phyloP scores from a whole-genome alignment of 176 grass and related monocot species.

The Paspalum vaginatum region DNA sequence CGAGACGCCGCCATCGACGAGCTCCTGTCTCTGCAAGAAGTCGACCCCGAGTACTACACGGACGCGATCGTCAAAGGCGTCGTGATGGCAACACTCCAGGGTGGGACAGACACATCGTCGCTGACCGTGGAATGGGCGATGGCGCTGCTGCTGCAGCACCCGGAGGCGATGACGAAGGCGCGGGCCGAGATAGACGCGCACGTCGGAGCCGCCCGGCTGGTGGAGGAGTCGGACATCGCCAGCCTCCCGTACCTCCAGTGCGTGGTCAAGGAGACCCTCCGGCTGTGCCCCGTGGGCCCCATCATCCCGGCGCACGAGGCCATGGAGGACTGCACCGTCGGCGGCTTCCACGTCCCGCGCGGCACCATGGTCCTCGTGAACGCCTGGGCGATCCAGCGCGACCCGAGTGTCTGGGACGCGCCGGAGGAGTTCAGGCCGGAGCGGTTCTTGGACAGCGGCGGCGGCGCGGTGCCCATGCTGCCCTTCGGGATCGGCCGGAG shows the following conservation, averaged over 20 bases:
- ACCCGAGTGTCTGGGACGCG: slow-evolving; percentile 55
- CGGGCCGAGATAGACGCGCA: slow-evolving; percentile 38
- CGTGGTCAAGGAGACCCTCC: slow-evolving; percentile 64
- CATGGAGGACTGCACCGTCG: slow-evolving; percentile 52
- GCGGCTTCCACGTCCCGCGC: slow-evolving; percentile 29
- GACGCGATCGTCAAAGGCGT: slow-evolving; percentile 56
- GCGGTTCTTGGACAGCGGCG: slow-evolving; percentile 42
- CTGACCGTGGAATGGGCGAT: slow-evolving; percentile 66
- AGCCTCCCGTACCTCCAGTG: slow-evolving; percentile 57
- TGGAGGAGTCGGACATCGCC: slow-evolving; percentile 49
- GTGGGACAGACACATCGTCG: slow-evolving; percentile 59
- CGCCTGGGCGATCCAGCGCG: slow-evolving; percentile 60
- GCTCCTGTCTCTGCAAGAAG: slow-evolving; percentile 45
- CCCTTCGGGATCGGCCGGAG: slow-evolving; percentile 65
- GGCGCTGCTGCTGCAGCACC: slow-evolving; percentile 56
- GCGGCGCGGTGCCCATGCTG: slow-evolving; percentile 38
- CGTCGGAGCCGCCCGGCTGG: slow-evolving; percentile 44
- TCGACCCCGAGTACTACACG: slow-evolving; percentile 52
- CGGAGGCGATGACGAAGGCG: slow-evolving; percentile 33
- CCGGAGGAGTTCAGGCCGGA: slow-evolving; percentile 59
- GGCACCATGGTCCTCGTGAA: slow-evolving; percentile 71
- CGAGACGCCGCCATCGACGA: slow-evolving; percentile 39
- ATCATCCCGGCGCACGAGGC: slow-evolving; percentile 67
- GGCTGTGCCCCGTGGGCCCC: slow-evolving; percentile 45
- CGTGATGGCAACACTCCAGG: slow-evolving; percentile 19